phyloP scores from a whole-genome alignment of 1,139 yeast genomes.

The Pichia sp. region DNA sequence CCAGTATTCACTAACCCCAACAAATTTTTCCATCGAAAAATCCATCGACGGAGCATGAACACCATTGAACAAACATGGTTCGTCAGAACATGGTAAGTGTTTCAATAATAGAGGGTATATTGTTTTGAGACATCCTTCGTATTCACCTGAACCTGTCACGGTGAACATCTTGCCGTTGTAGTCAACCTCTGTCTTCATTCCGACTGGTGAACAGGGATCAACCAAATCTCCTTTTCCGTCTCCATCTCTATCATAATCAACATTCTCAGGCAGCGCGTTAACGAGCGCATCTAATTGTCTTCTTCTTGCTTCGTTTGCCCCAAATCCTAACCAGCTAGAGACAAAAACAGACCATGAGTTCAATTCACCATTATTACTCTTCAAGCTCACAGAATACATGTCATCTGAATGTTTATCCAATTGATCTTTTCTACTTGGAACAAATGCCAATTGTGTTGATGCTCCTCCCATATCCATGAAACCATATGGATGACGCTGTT shows the following conservation, averaged over 20 bases:
- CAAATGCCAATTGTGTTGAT: constrained; percentile 76
- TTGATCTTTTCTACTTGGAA: constrained; percentile 54
- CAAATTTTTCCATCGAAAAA: constrained; percentile 65
- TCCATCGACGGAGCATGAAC: constrained; percentile 73
- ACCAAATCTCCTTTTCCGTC: constrained; percentile 35
- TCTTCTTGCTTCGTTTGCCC: constrained; percentile 73
- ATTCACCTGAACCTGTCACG: constrained; percentile 62
- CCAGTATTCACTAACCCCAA: constrained; percentile 83
- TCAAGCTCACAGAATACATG: constrained; percentile 50
- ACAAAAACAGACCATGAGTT: constrained; percentile 73
- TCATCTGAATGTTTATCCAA: constrained; percentile 58
- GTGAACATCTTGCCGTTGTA: constrained; percentile 44
- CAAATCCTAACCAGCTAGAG: constrained; percentile 81
- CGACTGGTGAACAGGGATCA: constrained; percentile 72
- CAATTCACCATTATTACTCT: constrained; percentile 55
- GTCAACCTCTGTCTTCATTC: constrained; percentile 43
- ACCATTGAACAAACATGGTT: constrained; percentile 76
- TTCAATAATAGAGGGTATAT: constrained; percentile 69
- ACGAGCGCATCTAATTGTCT: constrained; percentile 56
- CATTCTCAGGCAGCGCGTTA: constrained; percentile 40
- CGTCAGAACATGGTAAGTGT: constrained; percentile 66
- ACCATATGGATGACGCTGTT: constrained; percentile 41
- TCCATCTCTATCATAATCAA: constrained; percentile 39
- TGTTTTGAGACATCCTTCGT: constrained; percentile 59
- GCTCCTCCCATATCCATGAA: constrained; percentile 95